Percentiles rank a stretch among this genome's conserved stretches.
Evolutionary conservation across 441 rosid species (phyloP).

Genomic region (Erodium texanum): DNA sequence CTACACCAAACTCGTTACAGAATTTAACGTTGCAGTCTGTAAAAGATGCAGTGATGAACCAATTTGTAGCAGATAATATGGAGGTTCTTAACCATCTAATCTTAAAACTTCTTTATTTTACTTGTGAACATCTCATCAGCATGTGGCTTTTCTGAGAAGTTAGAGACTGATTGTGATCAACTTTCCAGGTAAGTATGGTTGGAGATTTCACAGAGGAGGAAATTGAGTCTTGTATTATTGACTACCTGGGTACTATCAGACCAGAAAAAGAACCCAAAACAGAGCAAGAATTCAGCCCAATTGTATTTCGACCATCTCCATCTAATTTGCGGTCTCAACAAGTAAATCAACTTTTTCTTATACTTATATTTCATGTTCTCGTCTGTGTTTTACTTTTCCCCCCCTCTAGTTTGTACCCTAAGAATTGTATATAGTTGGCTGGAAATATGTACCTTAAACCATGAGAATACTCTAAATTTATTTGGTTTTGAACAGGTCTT

Average conservation of each 20-base stretch:
- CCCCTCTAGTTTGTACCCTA: no score
- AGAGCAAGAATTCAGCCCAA: slow-evolving; percentile 39
- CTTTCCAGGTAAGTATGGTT: slow-evolving; percentile 75
- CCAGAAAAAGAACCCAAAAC: slow-evolving; percentile 38
- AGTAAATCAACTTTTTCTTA: slow-evolving; percentile 33
- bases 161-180: not conserved
- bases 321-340: slow-evolving; percentile 72
- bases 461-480: slow-evolving; percentile 3
- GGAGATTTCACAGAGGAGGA: slow-evolving; percentile 94
- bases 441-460: not conserved
- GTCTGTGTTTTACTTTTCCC: not conserved
- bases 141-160: slow-evolving; percentile 15
- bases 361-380: slow-evolving; percentile 10
- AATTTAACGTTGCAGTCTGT: slow-evolving; percentile 65
- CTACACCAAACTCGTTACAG: slow-evolving; percentile 77
- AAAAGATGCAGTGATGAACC: slow-evolving; percentile 91
- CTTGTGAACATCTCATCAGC: not conserved
- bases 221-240: slow-evolving; percentile 74
- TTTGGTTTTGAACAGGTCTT: slow-evolving; percentile 52
- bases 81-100: slow-evolving; percentile 46
- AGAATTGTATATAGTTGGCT: no score
- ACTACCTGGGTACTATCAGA: slow-evolving; percentile 87
- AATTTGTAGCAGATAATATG: slow-evolving; percentile 91
- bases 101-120: slow-evolving; percentile 7
- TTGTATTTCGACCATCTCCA: slow-evolving; percentile 66